Evolutionary conservation across 495 filamentous ascomycete genomes (phyloP).

Genomic region (Aspergillus sclerotioniger): DNA sequence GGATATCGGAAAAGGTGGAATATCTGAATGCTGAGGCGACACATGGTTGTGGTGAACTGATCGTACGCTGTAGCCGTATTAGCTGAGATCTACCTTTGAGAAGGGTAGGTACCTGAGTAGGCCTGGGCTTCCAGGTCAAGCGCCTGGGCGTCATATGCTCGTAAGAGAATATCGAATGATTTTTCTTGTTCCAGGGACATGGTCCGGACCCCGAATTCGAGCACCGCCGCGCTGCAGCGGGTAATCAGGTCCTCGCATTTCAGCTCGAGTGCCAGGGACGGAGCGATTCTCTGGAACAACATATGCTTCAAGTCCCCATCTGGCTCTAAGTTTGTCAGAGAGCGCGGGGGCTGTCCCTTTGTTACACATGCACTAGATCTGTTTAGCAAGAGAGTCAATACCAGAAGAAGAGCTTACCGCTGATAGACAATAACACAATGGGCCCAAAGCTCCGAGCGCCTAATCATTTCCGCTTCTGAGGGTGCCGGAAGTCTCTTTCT

Average conservation of each 20-base stretch:
- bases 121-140: slow-evolving; percentile 33
- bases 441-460: slow-evolving; percentile 44
- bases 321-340: slow-evolving; percentile 32
- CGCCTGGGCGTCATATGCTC: slow-evolving; percentile 34
- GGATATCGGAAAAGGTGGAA: slow-evolving; percentile 45
- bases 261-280: slow-evolving; percentile 32
- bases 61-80: slow-evolving; percentile 28
- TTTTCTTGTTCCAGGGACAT: slow-evolving; percentile 40
- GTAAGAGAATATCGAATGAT: slow-evolving; percentile 34
- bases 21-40: slow-evolving; percentile 37
- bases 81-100: not conserved
- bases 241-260: slow-evolving; percentile 37
- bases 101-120: slow-evolving; percentile 25
- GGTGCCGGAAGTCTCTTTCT: slow-evolving; percentile 30
- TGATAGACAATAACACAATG: slow-evolving; percentile 44
- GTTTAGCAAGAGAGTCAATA: slow-evolving; percentile 3
- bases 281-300: slow-evolving; percentile 32
- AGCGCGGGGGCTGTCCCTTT: slow-evolving; percentile 40
- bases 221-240: slow-evolving; percentile 32
- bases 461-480: slow-evolving; percentile 35
- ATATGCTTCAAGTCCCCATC: slow-evolving; percentile 34
- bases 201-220: slow-evolving; percentile 39
- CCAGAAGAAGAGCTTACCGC: slow-evolving; percentile 23
- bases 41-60: slow-evolving; percentile 29
- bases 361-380: slow-evolving; percentile 30